Base-by-base conservation (phyloP, 768 basidiomycete genomes). In the Boletus barrowsii region DNA sequence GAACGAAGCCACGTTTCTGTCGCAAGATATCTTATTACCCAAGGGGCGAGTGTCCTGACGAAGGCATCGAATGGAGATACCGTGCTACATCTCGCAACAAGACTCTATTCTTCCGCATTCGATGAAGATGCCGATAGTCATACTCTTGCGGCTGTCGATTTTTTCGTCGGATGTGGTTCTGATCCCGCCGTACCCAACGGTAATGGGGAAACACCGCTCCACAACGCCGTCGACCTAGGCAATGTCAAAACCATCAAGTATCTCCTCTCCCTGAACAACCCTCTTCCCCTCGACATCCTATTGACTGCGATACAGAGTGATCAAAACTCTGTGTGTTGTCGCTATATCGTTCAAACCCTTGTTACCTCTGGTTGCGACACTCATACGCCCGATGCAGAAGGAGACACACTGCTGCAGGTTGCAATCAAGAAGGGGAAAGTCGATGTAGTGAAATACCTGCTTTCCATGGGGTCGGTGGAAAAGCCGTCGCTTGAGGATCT, bases 381-480 rank as follows among this genome's bases (percentile, higher is more conserved):
- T n/a, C 42, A 15, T 22, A 33, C 20, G 0, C 42, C 5, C 10
- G n/a, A 44, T 30, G n/a, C 42, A 18, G 42, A 37, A 5, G 49
- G 49, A 18, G 11, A 30, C 20, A 32, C 42, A 3, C 49, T 35
- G 3, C 35, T 44, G 4, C 49, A 30, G 37, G 35, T 29, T 17
- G 53, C 49, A 10, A 18, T 54, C 26, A 14, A 10, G 11, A n/a
- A 37, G 26, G 32, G 33, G 17, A 11, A 17, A 1, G 15, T 37
- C 3, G 41, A 52, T 11, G 33, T 54, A 11, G 49, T 54, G 35
- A 15, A 54, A 22, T 54, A 43, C 35, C 49, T 54, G 4, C 35
- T 51, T 22, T 51, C 49, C 0, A 29, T 32, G 11, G 4, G 17
- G 22, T 7, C 13, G 6, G 49, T 14, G 18, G 10, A 33, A 3